phyloP scores from a whole-genome alignment of 2,329 filamentous ascomycete genomes.

The Geosmithia flava region DNA sequence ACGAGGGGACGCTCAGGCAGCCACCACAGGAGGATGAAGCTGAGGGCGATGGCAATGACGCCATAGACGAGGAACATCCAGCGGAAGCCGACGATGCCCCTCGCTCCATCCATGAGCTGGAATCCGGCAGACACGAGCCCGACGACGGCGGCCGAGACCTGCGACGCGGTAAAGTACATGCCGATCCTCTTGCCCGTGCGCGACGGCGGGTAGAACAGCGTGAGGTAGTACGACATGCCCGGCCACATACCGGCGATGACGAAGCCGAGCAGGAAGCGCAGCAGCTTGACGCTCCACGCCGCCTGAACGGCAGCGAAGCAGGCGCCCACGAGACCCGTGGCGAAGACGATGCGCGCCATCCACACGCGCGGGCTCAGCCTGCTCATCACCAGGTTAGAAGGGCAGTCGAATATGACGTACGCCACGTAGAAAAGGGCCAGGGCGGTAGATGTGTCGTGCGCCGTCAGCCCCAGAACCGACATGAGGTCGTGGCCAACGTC shows the following conservation, averaged over 20 bases:
- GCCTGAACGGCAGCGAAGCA: slow-evolving; percentile 74
- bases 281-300: slow-evolving; percentile 79
- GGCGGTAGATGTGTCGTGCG: slow-evolving; percentile 71
- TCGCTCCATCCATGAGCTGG: slow-evolving; percentile 73
- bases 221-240: slow-evolving; percentile 87
- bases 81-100: slow-evolving; percentile 68
- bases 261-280: slow-evolving; percentile 72
- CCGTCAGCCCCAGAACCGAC: slow-evolving; percentile 53
- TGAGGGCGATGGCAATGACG: slow-evolving; percentile 59
- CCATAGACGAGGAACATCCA: slow-evolving; percentile 94
- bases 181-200: slow-evolving; percentile 81
- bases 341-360: slow-evolving; percentile 86
- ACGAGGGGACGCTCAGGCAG: slow-evolving; percentile 70
- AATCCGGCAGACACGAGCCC: slow-evolving; percentile 85
- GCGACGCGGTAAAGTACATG: slow-evolving; percentile 78
- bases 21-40: slow-evolving; percentile 74
- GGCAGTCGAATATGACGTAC: slow-evolving; percentile 82
- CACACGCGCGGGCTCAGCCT: slow-evolving; percentile 73
- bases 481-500: slow-evolving; percentile 61
- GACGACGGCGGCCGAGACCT: slow-evolving; percentile 80
- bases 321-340: slow-evolving; percentile 71
- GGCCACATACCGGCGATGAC: slow-evolving; percentile 94
- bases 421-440: slow-evolving; percentile 84
- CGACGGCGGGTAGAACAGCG: slow-evolving; percentile 81
- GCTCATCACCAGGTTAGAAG: slow-evolving; percentile 83